A percentile compares a stretch with the other conserved stretches of the same genome.
These are phyloP conservation scores for Populus hybrid DNA, from an alignment of 441 rosid genomes.

Conservation along the genomic window DNA sequence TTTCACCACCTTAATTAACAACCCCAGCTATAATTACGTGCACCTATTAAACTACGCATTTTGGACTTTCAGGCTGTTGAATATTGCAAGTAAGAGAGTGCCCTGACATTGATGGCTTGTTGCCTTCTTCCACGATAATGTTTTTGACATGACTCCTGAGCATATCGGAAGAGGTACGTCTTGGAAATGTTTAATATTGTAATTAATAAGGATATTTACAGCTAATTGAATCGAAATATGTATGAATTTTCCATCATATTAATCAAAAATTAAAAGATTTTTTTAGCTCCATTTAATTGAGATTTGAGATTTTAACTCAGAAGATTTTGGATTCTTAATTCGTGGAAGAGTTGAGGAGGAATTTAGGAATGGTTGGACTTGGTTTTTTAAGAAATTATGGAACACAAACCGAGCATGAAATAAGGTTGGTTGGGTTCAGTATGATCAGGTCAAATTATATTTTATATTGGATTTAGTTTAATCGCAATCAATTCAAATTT, in stretches of 20 bases:
- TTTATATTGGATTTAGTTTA: too few relatives aligned
- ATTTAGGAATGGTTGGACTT: too few relatives aligned
- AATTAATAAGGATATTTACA: not conserved
- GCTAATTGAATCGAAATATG: not conserved
- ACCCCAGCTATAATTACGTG: not conserved
- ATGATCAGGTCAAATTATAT: too few relatives aligned
- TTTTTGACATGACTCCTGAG: not conserved
- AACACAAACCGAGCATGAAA: too few relatives aligned
- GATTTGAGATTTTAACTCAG: too few relatives aligned
- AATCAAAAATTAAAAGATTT: too few relatives aligned
- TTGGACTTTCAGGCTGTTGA: not conserved
- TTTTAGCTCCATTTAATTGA: too few relatives aligned
- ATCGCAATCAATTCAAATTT: accelerated
- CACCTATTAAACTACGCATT: not conserved
- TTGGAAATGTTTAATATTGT: not conserved
- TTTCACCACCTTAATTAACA: not conserved
- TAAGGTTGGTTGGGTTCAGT: accelerated
- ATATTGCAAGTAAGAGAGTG: not conserved
- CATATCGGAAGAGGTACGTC: not conserved
- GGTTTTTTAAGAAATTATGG: too few relatives aligned
- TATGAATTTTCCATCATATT: not conserved
- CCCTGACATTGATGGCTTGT: not conserved
- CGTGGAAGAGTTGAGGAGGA: too few relatives aligned
- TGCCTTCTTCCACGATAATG: not conserved
- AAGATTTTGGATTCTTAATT: too few relatives aligned